These are phyloP conservation scores for Fusarium albosuccineum DNA, from an alignment of 2,329 filamentous ascomycete genomes.

Conservation along the genomic window DNA sequence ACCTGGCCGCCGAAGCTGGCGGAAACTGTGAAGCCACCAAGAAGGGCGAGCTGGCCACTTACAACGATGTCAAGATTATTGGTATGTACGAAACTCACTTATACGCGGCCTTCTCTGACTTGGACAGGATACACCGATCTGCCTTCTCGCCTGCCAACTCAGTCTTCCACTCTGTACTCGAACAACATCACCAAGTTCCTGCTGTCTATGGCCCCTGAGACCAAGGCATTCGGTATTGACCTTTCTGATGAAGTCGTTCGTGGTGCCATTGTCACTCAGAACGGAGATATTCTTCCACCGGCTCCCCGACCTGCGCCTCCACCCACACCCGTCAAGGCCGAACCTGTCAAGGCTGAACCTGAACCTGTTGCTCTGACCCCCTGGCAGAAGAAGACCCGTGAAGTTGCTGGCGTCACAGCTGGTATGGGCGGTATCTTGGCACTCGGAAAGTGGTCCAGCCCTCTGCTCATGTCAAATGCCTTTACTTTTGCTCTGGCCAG, in stretches of 20 bases:
- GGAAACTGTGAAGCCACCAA: constrained; percentile 89
- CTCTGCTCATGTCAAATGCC: constrained; percentile 88
- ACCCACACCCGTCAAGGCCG: constrained; percentile 61
- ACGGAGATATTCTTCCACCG: constrained; percentile 81
- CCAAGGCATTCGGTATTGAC: constrained; percentile 84
- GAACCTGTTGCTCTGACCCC: constrained; percentile 79
- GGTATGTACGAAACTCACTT: constrained; percentile 62
- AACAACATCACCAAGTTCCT: constrained; percentile 95
- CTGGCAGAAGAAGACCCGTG: constrained; percentile 82
- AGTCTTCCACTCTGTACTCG: constrained; percentile 90
- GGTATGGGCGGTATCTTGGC: constrained; percentile 82
- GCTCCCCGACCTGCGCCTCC: constrained; percentile 76
- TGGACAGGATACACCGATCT: constrained; percentile 82
- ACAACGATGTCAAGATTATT: constrained; percentile 86
- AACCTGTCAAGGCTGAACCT: constrained; percentile 59
- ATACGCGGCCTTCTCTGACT: constrained; percentile 39
- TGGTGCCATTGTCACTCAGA: constrained; percentile 83
- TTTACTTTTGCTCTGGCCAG: constrained; percentile 89
- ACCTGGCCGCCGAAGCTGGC: constrained; percentile 88
- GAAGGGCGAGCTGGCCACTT: constrained; percentile 75
- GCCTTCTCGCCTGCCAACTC: constrained; percentile 86
- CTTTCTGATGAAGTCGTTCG: constrained; percentile 87
- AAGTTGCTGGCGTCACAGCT: constrained; percentile 80
- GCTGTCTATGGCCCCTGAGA: constrained; percentile 82
- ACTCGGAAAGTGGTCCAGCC: constrained; percentile 83